Conservation (phyloP, 768 basidiomycete genomes). For the Serpula lacrymans region DNA sequence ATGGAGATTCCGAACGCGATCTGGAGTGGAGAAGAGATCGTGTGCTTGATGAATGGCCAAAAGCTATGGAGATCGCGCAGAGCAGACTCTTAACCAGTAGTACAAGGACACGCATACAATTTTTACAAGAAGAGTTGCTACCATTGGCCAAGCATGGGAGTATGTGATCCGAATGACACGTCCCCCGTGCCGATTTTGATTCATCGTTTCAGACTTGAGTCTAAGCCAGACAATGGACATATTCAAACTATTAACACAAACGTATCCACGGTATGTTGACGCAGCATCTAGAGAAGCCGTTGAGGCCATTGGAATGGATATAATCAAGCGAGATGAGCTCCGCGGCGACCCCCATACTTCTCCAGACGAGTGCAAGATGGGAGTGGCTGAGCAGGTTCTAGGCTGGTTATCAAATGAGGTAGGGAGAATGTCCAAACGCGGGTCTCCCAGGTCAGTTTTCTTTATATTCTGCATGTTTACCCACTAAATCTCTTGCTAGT, state of each 20-base stretch:
- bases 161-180: too few species aligned
- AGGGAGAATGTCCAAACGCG: constrained; percentile 49
- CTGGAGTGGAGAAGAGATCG: constrained; percentile 51
- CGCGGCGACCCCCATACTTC: constrained; percentile 38
- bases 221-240: constrained; percentile 64
- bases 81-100: constrained; percentile 45
- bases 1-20: constrained; percentile 17
- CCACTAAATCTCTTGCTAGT: constrained; percentile 21
- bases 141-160: constrained; percentile 57
- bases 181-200: constrained; percentile 2
- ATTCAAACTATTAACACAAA: constrained; percentile 68
- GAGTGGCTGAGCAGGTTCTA: constrained; percentile 66
- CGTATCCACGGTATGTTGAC: constrained; percentile 80
- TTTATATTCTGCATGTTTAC: neutral
- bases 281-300: constrained; percentile 66
- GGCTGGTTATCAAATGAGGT: constrained; percentile 76
- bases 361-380: constrained; percentile 44
- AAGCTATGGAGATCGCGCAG: constrained; percentile 53
- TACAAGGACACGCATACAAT: constrained; percentile 52
- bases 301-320: constrained; percentile 58
- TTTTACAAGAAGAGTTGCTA: constrained; percentile 59
- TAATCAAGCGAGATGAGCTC: constrained; percentile 63
- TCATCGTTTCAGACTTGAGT: constrained; percentile 45
- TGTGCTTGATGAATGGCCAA: constrained; percentile 53
- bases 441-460: constrained; percentile 50